phyloP scores from a whole-genome alignment of 345 rosid species.

The Gossypium australe region DNA sequence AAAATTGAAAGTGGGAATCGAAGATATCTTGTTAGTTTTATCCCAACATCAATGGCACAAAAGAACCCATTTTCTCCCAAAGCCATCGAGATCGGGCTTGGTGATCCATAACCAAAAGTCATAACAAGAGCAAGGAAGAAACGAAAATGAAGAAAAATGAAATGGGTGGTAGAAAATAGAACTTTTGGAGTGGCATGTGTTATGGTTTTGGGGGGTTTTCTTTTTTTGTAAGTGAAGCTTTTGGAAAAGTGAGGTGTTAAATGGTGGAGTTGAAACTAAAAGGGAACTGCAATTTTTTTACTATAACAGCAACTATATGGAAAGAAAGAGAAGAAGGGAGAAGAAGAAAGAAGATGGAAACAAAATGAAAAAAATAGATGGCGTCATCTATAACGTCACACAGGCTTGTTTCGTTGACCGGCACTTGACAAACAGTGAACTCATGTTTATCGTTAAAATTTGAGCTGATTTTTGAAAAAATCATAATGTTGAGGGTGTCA shows the following conservation, averaged over 20 bases:
- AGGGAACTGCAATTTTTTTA: background rate
- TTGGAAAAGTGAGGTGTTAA: background rate
- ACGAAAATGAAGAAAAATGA: constrained; percentile 17
- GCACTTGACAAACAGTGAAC: no score
- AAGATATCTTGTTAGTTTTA: constrained; percentile 31
- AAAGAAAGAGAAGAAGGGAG: no score
- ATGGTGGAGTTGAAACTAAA: constrained; percentile 4
- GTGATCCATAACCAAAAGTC: constrained; percentile 50
- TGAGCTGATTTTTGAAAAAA: no score
- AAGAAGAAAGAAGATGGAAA: no score
- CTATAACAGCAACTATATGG: no score
- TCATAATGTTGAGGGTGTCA: no score
- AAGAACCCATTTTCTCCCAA: constrained; percentile 79
- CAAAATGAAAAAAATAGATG: no score
- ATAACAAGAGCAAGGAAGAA: background rate
- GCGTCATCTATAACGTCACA: no score
- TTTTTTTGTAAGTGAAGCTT: background rate
- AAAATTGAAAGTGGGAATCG: constrained; percentile 16
- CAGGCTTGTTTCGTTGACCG: no score
- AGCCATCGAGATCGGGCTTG: constrained; percentile 56
- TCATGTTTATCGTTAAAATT: no score
- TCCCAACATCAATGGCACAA: constrained; percentile 76
- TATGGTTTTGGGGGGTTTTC: constrained; percentile 2
- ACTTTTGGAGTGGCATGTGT: constrained; percentile 21
- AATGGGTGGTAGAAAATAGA: background rate